Base-by-base conservation (phyloP, 306 rosid species). In the Malus fusca region DNA sequence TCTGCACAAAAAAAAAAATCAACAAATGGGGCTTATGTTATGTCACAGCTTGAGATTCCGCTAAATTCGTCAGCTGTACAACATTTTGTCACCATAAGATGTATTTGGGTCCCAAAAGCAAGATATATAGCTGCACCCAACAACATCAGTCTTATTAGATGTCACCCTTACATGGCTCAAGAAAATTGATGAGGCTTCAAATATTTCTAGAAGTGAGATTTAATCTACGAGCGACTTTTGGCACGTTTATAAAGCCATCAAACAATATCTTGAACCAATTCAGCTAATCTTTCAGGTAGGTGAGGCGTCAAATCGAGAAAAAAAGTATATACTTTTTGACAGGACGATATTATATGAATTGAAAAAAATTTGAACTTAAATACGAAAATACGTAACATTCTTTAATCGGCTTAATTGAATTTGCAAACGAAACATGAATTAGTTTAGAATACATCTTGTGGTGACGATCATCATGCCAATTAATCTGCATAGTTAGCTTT, bases 21-120 rank as follows among this genome's bases (percentile, higher is more conserved):
- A 80, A 75, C 30, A 4, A 75, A 70, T 64, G 74, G 37, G 70
- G 75, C 77, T 46, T 63, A 28, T 21, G 33, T 58, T 58, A 48
- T 22, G 25, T 71, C 66, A 64, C 79, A 61, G 40, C 67, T 51
- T 51, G 60, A 62, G 58, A 33, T 74, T 40, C 11, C 18, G 60
- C 30, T 21, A 43, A 67, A 64, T 60, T 60, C 18, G 55, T 51
- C 55, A 51, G 21, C 21, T 51, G 55, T 5, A 51, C 55, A 51
- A 51, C 21, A 51, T 51, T 23, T n/a, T 67, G 75, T 79, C 82
- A 43, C 58, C 43, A 25, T 56, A 11, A 21, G 51, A 31, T 46
- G 48, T 22, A 17, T 48, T 26, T 28, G 72, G 40, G 40, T 3
- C 35, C 71, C 53, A n/a, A 65, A 30, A 3, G 52, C 46, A 68